Base-by-base conservation (phyloP, 306 rosid species). In the Clitoria ternatea region DNA sequence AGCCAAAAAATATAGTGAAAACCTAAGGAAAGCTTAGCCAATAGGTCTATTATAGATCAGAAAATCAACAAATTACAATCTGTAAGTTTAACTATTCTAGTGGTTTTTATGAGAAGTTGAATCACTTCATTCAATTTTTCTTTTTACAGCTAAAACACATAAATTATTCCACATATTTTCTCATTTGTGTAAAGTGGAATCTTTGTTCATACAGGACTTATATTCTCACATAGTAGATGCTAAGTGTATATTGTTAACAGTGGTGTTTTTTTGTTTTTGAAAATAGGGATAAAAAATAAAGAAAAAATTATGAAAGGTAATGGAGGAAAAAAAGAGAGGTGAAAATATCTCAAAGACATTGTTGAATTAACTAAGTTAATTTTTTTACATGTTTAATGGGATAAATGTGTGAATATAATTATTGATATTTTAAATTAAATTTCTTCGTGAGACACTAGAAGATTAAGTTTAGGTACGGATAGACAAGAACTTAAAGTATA, bases 81-180 rank as follows among this genome's bases (percentile, higher is more conserved):
- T 0, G 90, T 81, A 81, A 79, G 85, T 81, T 68, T 53, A 29
- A 44, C 55, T 40, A 32, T 30, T n/a, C 4, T 5, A 13, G 15
- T 32, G 32, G 7, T 7, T n/a, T n/a, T n/a, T n/a, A n/a, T n/a
- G n/a, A n/a, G 30, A 10, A 47, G 22, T 8, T 18, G n/a, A 27
- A 37, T 36, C 19, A 24, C 11, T 14, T 27, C 24, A n/a, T 43
- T 44, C 20, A 9, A 6, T 15, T 24, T 22, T 42, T 1, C 44
- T 7, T 50, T 48, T 19, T 20, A 6, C 1, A 10, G 30, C 57
- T 7, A 10, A 53, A 69, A 39, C 24, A 24, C 10, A 39, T 19
- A n/a, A 12, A 0, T 18, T 23, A 49, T 22, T 35, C 37, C 49
- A 1, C 4, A 7, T 32, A 24, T 39, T 23, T 8, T 24, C 52